Evolutionary conservation across 306 rosid species (phyloP).

Genomic region (Oemleria cerasiformis): DNA sequence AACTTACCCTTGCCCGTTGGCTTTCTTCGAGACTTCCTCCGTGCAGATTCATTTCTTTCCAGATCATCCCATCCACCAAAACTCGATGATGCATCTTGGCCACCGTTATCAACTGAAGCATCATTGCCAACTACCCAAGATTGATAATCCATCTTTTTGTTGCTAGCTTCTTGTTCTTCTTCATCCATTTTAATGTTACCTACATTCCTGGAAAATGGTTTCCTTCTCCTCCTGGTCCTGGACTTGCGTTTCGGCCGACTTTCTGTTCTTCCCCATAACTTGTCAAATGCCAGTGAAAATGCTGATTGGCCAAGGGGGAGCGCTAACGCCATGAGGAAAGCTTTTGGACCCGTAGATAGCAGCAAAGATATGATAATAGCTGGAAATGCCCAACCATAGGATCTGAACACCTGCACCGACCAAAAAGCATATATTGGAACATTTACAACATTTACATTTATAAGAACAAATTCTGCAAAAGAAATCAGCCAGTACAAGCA

Average conservation of each 20-base stretch:
- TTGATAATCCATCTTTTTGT: constrained; percentile 48
- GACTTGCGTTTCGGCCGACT: constrained; percentile 55
- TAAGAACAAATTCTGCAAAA: constrained; percentile 10
- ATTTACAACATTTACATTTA: neutral
- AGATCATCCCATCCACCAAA: constrained; percentile 97
- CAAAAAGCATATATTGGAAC: constrained; percentile 26
- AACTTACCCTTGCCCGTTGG: constrained; percentile 49
- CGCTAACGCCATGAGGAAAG: constrained; percentile 90
- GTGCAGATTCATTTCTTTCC: constrained; percentile 43
- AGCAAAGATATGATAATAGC: constrained; percentile 54
- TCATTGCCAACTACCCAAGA: constrained; percentile 72
- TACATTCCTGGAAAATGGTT: constrained; percentile 31
- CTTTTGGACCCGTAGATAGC: constrained; percentile 69
- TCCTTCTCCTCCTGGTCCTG: constrained; percentile 48
- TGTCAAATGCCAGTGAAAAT: constrained; percentile 69
- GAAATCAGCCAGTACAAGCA: constrained; percentile 1
- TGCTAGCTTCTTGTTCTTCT: constrained; percentile 35
- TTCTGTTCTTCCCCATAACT: constrained; percentile 56
- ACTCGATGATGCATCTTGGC: constrained; percentile 24
- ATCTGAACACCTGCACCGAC: constrained; percentile 64
- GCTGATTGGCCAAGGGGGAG: constrained; percentile 82
- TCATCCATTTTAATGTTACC: constrained; percentile 28
- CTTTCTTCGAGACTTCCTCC: constrained; percentile 36
- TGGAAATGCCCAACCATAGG: constrained; percentile 89
- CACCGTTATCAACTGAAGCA: constrained; percentile 37